A percentile compares a stretch with the other conserved stretches of the same genome.
Conservation (phyloP, 805 yeast genomes). For the Metschnikowia corniflorae region DNA sequence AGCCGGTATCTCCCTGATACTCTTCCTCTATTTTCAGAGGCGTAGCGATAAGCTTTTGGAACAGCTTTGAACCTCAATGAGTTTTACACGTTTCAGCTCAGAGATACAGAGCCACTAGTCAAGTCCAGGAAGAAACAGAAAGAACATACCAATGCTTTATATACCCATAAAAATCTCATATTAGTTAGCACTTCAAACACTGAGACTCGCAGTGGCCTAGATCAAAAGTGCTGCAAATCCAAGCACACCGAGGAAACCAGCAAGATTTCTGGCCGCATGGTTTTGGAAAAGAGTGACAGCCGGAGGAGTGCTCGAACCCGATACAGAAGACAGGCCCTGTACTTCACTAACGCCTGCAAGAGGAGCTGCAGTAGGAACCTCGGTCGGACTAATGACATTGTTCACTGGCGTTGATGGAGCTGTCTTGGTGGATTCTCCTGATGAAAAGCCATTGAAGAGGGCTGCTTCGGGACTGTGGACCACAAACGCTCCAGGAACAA, state of each 20-base stretch:
- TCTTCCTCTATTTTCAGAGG: no score
- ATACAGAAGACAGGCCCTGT: background rate
- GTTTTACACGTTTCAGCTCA: background rate
- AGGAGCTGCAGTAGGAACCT: background rate
- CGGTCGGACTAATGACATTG: no score
- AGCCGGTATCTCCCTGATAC: no score
- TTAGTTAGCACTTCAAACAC: no score
- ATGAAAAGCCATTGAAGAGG: background rate
- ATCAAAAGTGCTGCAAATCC: conserved; percentile 13
- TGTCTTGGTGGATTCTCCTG: background rate
- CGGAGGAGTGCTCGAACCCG: conserved; percentile 1
- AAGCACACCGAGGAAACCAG: conserved; percentile 12
- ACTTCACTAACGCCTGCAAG: background rate
- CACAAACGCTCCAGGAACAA: conserved; percentile 25
- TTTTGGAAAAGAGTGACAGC: conserved; percentile 13
- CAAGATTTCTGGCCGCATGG: conserved; percentile 36
- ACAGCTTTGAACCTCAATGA: no score
- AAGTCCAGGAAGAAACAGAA: background rate
- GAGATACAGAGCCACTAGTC: background rate
- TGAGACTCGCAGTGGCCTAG: no score
- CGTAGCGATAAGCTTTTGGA: no score
- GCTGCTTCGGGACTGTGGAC: background rate
- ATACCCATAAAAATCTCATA: background rate
- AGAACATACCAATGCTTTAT: background rate
- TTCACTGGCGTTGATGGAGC: conserved; percentile 1